phyloP scores from a whole-genome alignment of 441 rosid species.

The Populus hybrid region DNA sequence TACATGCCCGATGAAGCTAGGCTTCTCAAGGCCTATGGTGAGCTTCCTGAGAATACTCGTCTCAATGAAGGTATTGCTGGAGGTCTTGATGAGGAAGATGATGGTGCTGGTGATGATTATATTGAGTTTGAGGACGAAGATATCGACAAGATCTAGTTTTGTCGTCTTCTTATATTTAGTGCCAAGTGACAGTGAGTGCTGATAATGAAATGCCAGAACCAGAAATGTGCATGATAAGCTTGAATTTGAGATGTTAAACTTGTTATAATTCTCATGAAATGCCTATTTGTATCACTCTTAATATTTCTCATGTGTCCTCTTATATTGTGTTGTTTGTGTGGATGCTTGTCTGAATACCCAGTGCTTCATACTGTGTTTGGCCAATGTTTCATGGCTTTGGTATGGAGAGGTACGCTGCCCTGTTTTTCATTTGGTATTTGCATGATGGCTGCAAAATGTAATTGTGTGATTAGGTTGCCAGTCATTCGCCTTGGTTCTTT shows the following conservation, averaged over 20 bases:
- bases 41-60: constrained; percentile 70
- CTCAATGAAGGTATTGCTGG: constrained; percentile 79
- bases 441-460: neutral
- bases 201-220: constrained; percentile 14
- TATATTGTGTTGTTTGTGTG: neutral
- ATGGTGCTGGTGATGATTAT: constrained; percentile 56
- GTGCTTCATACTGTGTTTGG: neutral
- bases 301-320: neutral
- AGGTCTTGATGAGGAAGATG: constrained; percentile 77
- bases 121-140: constrained; percentile 80
- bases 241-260: constrained; percentile 18
- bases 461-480: neutral
- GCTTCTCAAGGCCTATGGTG: constrained; percentile 76
- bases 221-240: constrained; percentile 15
- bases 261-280: constrained; percentile 17
- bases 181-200: constrained; percentile 17
- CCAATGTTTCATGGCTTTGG: neutral
- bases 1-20: constrained; percentile 88
- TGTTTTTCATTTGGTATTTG: neutral
- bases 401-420: neutral
- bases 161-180: constrained; percentile 15
- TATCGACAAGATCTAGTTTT: constrained; percentile 63
- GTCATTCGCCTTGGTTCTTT: neutral
- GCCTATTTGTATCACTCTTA: constrained; percentile 11
- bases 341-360: neutral